These are phyloP conservation scores for Micromonas commoda DNA, from an alignment of 139 green algal species.

Conservation along the genomic window DNA sequence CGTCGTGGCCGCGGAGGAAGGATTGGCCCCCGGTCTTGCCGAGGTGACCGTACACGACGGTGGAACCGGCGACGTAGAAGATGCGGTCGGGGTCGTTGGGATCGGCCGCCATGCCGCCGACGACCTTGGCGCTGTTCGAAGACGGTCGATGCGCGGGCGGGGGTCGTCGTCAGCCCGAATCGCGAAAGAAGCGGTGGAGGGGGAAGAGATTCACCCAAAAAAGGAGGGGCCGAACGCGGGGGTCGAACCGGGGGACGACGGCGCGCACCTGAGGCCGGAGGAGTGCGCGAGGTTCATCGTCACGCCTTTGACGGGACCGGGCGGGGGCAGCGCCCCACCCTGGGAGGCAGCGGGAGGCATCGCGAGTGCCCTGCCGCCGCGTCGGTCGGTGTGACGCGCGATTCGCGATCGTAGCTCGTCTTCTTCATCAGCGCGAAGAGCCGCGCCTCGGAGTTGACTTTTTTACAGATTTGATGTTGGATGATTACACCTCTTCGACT, in stretches of 20 bases:
- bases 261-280: neutral
- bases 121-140: neutral
- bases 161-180: neutral
- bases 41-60: neutral
- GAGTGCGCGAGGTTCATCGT: neutral
- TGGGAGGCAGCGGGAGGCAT: too few relatives aligned
- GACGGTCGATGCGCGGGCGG: neutral
- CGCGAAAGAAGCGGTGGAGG: neutral
- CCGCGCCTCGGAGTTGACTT: too few relatives aligned
- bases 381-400: too few relatives aligned
- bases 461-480: too few relatives aligned
- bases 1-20: slow-evolving; percentile 5
- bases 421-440: too few relatives aligned
- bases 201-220: neutral
- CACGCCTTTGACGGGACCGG: neutral
- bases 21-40: neutral
- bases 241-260: neutral
- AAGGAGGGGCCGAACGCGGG: neutral
- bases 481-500: too few relatives aligned
- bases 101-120: neutral
- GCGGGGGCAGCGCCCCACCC: neutral
- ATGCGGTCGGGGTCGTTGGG: neutral
- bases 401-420: too few relatives aligned
- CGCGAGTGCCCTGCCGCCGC: too few relatives aligned
- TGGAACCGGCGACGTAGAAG: neutral